These are phyloP conservation scores for Phytophthora pluvialis DNA, from an alignment of 352 stramenopile genomes.

Conservation along the genomic window DNA sequence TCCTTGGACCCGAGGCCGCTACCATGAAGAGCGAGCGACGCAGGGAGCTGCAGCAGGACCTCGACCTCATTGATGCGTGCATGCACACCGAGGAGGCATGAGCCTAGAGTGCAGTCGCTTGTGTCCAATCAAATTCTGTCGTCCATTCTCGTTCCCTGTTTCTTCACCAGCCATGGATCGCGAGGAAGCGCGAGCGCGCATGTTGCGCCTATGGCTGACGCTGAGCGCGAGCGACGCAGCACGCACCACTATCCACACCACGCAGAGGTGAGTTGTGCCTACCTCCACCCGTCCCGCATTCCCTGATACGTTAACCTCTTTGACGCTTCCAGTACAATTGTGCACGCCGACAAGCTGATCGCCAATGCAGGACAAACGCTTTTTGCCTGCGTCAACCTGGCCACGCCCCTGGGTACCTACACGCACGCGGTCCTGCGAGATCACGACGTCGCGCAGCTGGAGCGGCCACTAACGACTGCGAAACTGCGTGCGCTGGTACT, in stretches of 20 bases:
- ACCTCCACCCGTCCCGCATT: not conserved
- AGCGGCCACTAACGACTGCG: constrained; percentile 36
- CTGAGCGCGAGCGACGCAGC: constrained; percentile 25
- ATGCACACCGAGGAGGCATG: constrained; percentile 20
- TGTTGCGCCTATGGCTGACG: constrained; percentile 63
- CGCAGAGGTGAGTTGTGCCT: constrained; percentile 43
- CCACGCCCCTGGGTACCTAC: constrained; percentile 73
- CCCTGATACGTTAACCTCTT: constrained; percentile 3
- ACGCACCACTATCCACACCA: constrained; percentile 59
- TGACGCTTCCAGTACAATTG: constrained; percentile 45
- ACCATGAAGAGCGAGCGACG: constrained; percentile 45
- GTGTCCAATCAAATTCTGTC: constrained; percentile 33
- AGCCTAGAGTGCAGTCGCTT: constrained; percentile 10
- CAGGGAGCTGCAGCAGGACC: constrained; percentile 51
- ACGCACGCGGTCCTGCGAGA: constrained; percentile 62
- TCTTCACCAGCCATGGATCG: constrained; percentile 36
- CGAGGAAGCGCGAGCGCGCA: constrained; percentile 53
- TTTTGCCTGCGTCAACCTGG: constrained; percentile 59
- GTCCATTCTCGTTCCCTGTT: not conserved
- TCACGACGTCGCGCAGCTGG: constrained; percentile 57
- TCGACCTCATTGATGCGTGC: constrained; percentile 36
- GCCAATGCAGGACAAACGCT: constrained; percentile 74
- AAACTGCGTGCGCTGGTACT: constrained; percentile 41
- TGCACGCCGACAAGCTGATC: constrained; percentile 45
- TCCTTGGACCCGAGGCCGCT: constrained; percentile 49